Evolutionary conservation across 164 flowering plant species (phyloP).

Genomic region (Pachysandra terminalis): DNA sequence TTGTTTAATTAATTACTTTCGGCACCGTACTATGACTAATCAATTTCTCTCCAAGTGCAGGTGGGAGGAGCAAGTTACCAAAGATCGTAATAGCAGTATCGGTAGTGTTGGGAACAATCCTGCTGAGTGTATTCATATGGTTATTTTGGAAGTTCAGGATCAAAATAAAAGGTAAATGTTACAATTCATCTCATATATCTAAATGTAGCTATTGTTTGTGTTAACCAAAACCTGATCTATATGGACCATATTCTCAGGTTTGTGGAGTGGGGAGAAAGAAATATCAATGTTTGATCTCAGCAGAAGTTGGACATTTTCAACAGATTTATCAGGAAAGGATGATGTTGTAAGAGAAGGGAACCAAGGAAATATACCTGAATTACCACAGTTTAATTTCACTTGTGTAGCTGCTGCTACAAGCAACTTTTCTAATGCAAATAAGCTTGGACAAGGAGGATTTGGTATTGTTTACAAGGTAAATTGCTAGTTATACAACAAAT

Average conservation of each 20-base stretch:
- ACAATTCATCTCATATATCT: background rate
- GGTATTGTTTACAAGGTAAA: constrained; percentile 79
- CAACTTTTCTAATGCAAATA: too few species aligned
- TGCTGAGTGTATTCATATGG: constrained; percentile 17
- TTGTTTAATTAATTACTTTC: background rate
- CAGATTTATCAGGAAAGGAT: constrained; percentile 33
- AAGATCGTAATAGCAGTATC: constrained; percentile 18
- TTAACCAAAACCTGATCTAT: background rate
- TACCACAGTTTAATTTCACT: constrained; percentile 41
- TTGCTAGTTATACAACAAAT: background rate
- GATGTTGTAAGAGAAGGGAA: constrained; percentile 31
- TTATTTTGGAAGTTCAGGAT: constrained; percentile 35
- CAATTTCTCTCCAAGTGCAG: constrained; percentile 10
- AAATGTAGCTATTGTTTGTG: background rate
- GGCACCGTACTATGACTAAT: background rate
- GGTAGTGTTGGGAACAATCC: constrained; percentile 17
- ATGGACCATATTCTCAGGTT: constrained; percentile 7
- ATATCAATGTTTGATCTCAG: constrained; percentile 8
- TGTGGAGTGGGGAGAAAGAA: constrained; percentile 12
- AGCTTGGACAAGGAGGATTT: too few species aligned
- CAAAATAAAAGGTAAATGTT: constrained; percentile 31
- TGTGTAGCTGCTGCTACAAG: constrained; percentile 42
- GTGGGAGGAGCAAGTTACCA: constrained; percentile 17
- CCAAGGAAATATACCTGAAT: constrained; percentile 32
- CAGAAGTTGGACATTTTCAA: constrained; percentile 30